These are phyloP conservation scores for Cutaneotrichosporon mucoides DNA, from an alignment of 1,284 basidiomycete genomes.

Conservation along the genomic window DNA sequence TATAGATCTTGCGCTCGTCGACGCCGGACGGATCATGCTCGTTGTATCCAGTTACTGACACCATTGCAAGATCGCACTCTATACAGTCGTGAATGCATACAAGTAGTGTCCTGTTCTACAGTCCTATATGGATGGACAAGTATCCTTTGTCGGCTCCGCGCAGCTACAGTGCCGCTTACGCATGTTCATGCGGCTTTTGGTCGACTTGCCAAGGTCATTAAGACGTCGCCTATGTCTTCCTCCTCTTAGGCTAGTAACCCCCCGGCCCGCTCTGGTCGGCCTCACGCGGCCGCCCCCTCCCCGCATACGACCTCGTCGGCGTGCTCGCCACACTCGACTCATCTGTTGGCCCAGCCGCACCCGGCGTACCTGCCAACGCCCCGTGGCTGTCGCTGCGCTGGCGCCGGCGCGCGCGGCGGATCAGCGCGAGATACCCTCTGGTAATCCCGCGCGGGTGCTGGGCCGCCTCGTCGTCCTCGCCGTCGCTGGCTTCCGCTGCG, in stretches of 20 bases:
- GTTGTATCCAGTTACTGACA: too few species aligned
- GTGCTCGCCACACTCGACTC: not conserved
- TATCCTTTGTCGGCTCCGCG: too few species aligned
- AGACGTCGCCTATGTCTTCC: not conserved
- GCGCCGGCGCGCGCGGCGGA: slow-evolving; percentile 34
- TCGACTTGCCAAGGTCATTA: too few species aligned
- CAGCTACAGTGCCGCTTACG: too few species aligned
- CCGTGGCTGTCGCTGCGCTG: not conserved
- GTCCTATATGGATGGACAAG: too few species aligned
- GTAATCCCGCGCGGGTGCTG: slow-evolving; percentile 28
- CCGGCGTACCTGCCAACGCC: too few species aligned
- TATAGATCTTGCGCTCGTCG: not conserved
- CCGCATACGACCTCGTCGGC: slow-evolving; percentile 11
- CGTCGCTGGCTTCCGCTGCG: not conserved
- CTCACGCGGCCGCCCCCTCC: slow-evolving; percentile 29
- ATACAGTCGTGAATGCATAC: not conserved
- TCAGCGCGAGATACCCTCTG: slow-evolving; percentile 43
- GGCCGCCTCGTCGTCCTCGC: slow-evolving; percentile 22
- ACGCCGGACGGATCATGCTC: too few species aligned
- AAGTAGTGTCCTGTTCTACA: not conserved
- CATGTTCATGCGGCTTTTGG: too few species aligned
- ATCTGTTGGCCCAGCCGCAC: not conserved
- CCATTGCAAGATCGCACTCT: too few species aligned
- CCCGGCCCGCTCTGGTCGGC: slow-evolving; percentile 41
- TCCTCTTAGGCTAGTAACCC: slow-evolving; percentile 24